These are phyloP conservation scores for Paxillus involutus DNA, from an alignment of 768 basidiomycete genomes.

Conservation along the genomic window DNA sequence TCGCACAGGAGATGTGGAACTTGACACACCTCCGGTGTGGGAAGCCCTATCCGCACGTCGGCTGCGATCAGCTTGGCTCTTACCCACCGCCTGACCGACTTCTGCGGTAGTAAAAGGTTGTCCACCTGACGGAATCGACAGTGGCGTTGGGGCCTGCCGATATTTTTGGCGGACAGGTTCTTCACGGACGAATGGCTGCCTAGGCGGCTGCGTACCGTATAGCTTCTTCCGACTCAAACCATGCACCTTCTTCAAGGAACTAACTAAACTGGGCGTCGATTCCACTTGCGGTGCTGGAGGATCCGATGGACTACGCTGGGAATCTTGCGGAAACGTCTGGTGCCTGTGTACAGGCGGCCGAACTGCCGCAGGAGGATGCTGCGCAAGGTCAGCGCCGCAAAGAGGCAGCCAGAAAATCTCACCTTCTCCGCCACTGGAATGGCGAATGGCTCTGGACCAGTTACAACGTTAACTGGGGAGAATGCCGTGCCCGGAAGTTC, in stretches of 20 bases:
- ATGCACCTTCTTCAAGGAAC: slow-evolving; percentile 63
- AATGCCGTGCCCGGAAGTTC: slow-evolving; percentile 1
- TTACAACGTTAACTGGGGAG: not conserved
- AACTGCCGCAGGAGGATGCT: slow-evolving; percentile 3
- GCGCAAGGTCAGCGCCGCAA: slow-evolving; percentile 9
- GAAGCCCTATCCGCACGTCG: slow-evolving; percentile 20
- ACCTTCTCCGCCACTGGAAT: slow-evolving; percentile 15
- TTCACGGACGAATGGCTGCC: slow-evolving; percentile 54
- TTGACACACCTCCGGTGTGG: slow-evolving; percentile 14
- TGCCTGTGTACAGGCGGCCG: slow-evolving; percentile 26
- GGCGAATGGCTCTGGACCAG: slow-evolving; percentile 11
- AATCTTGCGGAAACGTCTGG: slow-evolving; percentile 29
- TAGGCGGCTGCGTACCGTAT: slow-evolving; percentile 50
- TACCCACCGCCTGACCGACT: slow-evolving; percentile 17
- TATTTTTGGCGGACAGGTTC: slow-evolving; percentile 41
- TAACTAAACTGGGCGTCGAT: slow-evolving; percentile 52
- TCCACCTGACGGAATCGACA: slow-evolving; percentile 29
- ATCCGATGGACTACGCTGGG: slow-evolving; percentile 21
- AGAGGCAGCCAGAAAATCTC: not conserved
- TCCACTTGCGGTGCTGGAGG: slow-evolving; percentile 18
- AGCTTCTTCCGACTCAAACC: slow-evolving; percentile 71
- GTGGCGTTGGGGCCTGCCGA: slow-evolving; percentile 30
- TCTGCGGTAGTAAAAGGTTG: slow-evolving; percentile 15
- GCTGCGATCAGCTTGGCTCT: slow-evolving; percentile 24
- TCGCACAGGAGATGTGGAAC: slow-evolving; percentile 37